Percentiles rank a stretch among this genome's conserved stretches.
phyloP scores from a whole-genome alignment of 2,329 filamentous ascomycete species.

The Xylariaceae sp. region DNA sequence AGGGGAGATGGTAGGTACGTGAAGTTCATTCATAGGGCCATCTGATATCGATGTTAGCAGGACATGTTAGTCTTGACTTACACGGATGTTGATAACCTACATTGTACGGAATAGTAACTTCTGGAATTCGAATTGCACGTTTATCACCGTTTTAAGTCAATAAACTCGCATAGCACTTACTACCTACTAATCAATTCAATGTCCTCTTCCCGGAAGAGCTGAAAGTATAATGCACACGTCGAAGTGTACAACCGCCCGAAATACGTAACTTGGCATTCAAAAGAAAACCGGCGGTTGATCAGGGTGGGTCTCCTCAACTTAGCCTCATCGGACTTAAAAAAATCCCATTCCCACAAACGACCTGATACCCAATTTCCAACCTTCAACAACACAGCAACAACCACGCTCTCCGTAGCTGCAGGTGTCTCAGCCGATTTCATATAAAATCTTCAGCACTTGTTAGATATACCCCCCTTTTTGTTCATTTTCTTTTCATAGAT shows the following conservation, averaged over 20 bases:
- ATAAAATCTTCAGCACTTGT: slow-evolving; percentile 1
- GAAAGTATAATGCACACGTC: background rate
- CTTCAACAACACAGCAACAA: background rate
- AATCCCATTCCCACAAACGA: background rate
- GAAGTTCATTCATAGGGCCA: too few relatives aligned
- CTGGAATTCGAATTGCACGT: too few relatives aligned
- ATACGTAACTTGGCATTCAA: background rate
- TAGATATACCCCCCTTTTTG: slow-evolving; percentile 1
- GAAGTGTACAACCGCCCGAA: background rate
- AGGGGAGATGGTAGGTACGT: too few relatives aligned
- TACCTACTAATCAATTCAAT: too few relatives aligned
- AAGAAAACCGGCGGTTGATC: background rate
- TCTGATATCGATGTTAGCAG: too few relatives aligned
- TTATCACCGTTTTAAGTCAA: too few relatives aligned
- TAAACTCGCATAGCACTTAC: too few relatives aligned
- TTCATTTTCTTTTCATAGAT: slow-evolving; percentile 2
- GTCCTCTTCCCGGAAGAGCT: too few relatives aligned
- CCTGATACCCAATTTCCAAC: background rate
- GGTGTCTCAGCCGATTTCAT: slow-evolving; percentile 11
- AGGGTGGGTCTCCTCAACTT: slow-evolving; percentile 4
- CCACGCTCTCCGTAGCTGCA: slow-evolving; percentile 5
- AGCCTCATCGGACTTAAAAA: slow-evolving; percentile 24
- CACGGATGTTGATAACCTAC: too few relatives aligned
- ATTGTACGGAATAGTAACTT: too few relatives aligned
- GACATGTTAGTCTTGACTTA: too few relatives aligned